A percentile compares a stretch with the other conserved stretches of the same genome.
Evolutionary conservation across 768 basidiomycete species (phyloP).

Genomic region (Leccinum subtestaceum): DNA sequence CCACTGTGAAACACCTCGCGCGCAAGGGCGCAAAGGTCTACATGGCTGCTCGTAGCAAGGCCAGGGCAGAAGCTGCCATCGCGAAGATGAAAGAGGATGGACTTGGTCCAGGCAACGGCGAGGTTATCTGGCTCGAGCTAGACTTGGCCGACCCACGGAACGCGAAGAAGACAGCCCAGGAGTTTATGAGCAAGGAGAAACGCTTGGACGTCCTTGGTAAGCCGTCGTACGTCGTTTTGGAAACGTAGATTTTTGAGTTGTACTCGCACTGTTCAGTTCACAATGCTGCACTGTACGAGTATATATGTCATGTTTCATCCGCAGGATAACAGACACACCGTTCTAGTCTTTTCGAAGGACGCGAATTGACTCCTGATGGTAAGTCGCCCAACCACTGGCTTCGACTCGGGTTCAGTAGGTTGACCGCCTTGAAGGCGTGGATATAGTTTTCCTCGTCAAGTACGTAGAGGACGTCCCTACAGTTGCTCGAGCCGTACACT

Average conservation of each 20-base stretch:
- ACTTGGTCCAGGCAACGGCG: conserved; percentile 42
- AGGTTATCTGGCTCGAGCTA: conserved; percentile 48
- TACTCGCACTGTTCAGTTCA: conserved; percentile 40
- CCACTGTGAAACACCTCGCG: conserved; percentile 50
- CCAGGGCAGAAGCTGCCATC: conserved; percentile 47
- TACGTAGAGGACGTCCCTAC: conserved; percentile 14
- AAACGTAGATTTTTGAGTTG: not conserved
- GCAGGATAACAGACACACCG: conserved; percentile 12
- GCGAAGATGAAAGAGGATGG: conserved; percentile 43
- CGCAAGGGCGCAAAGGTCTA: conserved; percentile 58
- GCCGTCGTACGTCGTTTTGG: not conserved
- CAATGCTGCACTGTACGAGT: conserved; percentile 50
- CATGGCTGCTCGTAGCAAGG: conserved; percentile 49
- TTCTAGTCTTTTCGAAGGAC: conserved; percentile 20
- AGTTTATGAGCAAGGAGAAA: conserved; percentile 46
- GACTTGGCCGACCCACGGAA: conserved; percentile 49
- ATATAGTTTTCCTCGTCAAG: conserved; percentile 45
- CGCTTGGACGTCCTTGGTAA: conserved; percentile 55
- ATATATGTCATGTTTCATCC: not conserved
- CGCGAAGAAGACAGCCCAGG: conserved; percentile 48
- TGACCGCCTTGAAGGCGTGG: conserved; percentile 32
- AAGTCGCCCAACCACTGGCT: not conserved
- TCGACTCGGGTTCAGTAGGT: not conserved
- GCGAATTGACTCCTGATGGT: conserved; percentile 30
- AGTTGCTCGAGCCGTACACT: not conserved